Evolutionary conservation across 192 early-diverging fungal species (phyloP).

Genomic region (Endogone sp.): DNA sequence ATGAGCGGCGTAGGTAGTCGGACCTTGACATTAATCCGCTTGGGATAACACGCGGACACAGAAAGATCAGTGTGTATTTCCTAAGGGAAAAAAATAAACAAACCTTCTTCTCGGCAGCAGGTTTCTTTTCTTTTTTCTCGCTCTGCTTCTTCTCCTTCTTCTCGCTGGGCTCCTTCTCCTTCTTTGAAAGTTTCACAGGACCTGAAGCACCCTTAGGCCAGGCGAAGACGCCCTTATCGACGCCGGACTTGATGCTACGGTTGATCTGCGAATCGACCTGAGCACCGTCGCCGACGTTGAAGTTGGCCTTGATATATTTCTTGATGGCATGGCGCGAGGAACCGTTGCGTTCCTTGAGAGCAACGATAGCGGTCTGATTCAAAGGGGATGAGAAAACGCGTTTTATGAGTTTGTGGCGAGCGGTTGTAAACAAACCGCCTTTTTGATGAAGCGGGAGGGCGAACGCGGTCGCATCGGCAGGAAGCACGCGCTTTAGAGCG

Average conservation of each 20-base stretch:
- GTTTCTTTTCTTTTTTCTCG: constrained; percentile 55
- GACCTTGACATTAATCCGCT: too few species aligned
- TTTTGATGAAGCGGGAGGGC: not conserved
- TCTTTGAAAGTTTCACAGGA: constrained; percentile 62
- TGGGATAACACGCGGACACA: too few species aligned
- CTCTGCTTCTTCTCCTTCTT: constrained; percentile 43
- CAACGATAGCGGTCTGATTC: constrained; percentile 40
- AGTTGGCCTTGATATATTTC: constrained; percentile 77
- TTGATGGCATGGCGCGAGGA: constrained; percentile 73
- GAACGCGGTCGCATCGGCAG: not conserved
- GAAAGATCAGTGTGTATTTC: too few species aligned
- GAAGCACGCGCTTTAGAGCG: not conserved
- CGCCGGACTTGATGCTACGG: constrained; percentile 64
- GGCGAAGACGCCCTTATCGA: constrained; percentile 52
- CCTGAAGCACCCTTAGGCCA: constrained; percentile 67
- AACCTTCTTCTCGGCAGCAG: constrained; percentile 36
- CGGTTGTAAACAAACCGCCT: not conserved
- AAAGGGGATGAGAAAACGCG: not conserved
- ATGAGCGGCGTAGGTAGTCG: too few species aligned
- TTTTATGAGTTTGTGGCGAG: not conserved
- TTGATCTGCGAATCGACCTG: constrained; percentile 56
- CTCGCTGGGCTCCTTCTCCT: constrained; percentile 36
- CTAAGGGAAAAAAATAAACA: too few species aligned
- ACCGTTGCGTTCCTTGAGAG: constrained; percentile 69
- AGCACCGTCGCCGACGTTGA: constrained; percentile 46